Percentiles rank a stretch among this genome's conserved stretches.
Evolutionary conservation across 2,329 filamentous ascomycete genomes (phyloP).

Genomic region (Blastomyces silverae): DNA sequence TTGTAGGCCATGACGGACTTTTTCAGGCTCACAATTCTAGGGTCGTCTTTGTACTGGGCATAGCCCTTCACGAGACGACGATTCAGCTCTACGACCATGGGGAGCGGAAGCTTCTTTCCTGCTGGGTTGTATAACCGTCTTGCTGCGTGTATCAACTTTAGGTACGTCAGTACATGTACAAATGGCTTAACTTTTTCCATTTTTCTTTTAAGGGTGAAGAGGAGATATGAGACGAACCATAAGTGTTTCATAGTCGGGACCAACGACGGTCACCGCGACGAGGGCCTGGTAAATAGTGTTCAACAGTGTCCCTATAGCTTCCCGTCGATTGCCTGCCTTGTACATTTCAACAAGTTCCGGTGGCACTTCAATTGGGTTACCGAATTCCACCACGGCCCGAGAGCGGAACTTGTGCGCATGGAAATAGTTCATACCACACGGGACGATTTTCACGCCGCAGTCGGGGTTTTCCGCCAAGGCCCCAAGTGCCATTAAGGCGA

Average conservation of each 20-base stretch:
- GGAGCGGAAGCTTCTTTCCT: slow-evolving; percentile 85
- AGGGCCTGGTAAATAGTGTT: slow-evolving; percentile 81
- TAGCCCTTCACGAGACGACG: slow-evolving; percentile 85
- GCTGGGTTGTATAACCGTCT: slow-evolving; percentile 89
- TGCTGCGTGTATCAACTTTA: slow-evolving; percentile 81
- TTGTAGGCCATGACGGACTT: slow-evolving; percentile 79
- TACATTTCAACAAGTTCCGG: slow-evolving; percentile 78
- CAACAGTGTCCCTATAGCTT: slow-evolving; percentile 77
- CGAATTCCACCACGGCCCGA: slow-evolving; percentile 91
- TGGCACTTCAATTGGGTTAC: slow-evolving; percentile 78
- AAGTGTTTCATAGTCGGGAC: slow-evolving; percentile 89
- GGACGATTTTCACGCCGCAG: slow-evolving; percentile 88
- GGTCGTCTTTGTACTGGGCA: slow-evolving; percentile 84
- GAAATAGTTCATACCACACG: slow-evolving; percentile 99
- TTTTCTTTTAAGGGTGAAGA: neutral
- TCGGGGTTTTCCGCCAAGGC: slow-evolving; percentile 77
- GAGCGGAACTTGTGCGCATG: slow-evolving; percentile 98
- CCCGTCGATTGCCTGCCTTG: slow-evolving; percentile 71
- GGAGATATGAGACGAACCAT: slow-evolving; percentile 52
- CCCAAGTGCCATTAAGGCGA: slow-evolving; percentile 95
- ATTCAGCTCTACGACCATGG: slow-evolving; percentile 90
- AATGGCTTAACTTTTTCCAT: neutral
- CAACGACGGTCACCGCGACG: slow-evolving; percentile 80
- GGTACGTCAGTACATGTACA: slow-evolving; percentile 32
- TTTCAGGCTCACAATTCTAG: slow-evolving; percentile 68